These are phyloP conservation scores for Talaromyces sp. DNA, from an alignment of 2,329 filamentous ascomycete genomes.

Conservation along the genomic window DNA sequence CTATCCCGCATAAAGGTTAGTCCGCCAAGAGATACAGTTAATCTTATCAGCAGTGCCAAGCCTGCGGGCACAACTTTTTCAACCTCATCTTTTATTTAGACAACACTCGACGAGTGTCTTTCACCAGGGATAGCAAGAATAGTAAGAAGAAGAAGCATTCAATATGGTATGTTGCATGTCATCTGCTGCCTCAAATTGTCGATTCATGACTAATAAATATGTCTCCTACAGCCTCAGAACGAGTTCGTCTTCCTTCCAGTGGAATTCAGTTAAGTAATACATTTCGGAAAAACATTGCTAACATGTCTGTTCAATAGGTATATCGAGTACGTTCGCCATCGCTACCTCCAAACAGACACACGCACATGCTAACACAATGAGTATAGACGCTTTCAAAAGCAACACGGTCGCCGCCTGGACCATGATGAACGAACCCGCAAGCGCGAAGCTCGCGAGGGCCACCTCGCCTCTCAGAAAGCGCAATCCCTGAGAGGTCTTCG, in stretches of 20 bases:
- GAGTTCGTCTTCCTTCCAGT: conserved; percentile 4
- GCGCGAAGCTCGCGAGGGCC: conserved; percentile 78
- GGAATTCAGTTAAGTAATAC: not conserved
- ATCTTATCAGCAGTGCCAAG: conserved; percentile 14
- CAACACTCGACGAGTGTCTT: not conserved
- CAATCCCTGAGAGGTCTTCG: conserved; percentile 89
- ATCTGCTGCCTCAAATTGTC: not conserved
- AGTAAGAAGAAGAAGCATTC: not conserved
- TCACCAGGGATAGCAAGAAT: not conserved
- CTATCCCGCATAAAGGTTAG: not conserved
- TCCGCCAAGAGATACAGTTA: not conserved
- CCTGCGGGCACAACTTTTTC: conserved; percentile 18
- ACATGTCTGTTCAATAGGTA: conserved; percentile 37
- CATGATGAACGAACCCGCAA: conserved; percentile 88
- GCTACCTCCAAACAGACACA: conserved; percentile 45
- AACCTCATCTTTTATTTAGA: not conserved
- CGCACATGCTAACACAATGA: conserved; percentile 16
- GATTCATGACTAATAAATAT: not conserved
- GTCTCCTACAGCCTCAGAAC: conserved; percentile 6
- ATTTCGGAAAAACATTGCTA: conserved; percentile 2
- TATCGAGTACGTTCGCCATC: conserved; percentile 62
- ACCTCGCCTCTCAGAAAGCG: conserved; percentile 82
- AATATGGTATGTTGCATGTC: not conserved
- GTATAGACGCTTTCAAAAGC: conserved; percentile 18
- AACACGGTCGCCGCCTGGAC: conserved; percentile 53